Base-by-base conservation (phyloP, 495 filamentous ascomycete species). In the Xylaria nigripes region DNA sequence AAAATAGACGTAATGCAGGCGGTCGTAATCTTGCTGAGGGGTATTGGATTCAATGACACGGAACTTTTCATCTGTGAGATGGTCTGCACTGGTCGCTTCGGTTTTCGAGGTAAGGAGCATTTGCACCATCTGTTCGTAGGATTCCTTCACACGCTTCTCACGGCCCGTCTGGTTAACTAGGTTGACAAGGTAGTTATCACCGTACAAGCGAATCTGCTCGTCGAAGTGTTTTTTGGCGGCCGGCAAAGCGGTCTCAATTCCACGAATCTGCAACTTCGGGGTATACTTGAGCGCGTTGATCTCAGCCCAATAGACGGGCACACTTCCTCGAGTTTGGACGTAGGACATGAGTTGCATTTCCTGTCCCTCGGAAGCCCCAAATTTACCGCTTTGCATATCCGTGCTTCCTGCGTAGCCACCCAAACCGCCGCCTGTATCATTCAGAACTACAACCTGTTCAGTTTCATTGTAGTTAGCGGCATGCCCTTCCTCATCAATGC, bases 381-480 rank as follows among this genome's bases (percentile, higher is more conserved):
- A 67, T 56, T 83, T 85, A 48, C 83, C 85, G 65, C 85, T 89
- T 55, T 83, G 80, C 76, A 86, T 85, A 7, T 82, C 79, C 50
- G 79, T 80, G 52, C 85, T 86, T 41, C 89, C 87, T 34, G 85
- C 85, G 68, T 87, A 95, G 6, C 90, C 91, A 13, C 86, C 87
- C 7, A 92, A 65, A 1, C 86, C 87, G 30, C 69, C 63, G 13
- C 82, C 79, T 4, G 77, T 75, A 66, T 95, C 93, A 61, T 96
- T 95, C 57, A 98, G 68, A 30, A 98, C 80, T 40, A 94, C 74
- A 45, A 87, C 75, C 65, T 97, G 94, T 64, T 98, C 93, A 0
- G 94, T 97, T 73, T 98, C 93, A 63, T 98, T 98, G 77, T 90
- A 98, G 64, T 98, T 98, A 18, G 90, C 86, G 5, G 90, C 94